A percentile compares a stretch with the other conserved stretches of the same genome.
These are phyloP conservation scores for Boletellus ananas DNA, from an alignment of 768 basidiomycete genomes.

Conservation along the genomic window DNA sequence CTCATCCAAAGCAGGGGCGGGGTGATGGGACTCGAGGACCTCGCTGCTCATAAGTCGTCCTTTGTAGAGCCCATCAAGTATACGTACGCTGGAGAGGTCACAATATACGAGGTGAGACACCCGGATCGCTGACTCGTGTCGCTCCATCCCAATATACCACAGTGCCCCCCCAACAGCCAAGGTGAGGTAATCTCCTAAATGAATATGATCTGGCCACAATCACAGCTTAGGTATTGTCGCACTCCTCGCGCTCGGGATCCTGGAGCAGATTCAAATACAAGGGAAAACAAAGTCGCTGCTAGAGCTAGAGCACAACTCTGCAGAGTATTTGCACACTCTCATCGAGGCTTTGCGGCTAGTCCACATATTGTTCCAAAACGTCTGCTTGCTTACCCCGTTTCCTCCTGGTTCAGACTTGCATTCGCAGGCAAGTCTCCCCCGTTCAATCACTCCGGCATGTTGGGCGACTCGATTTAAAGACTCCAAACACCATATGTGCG, in stretches of 20 bases:
- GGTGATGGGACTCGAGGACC: conserved; percentile 90
- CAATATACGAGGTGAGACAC: conserved; percentile 78
- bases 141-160: neutral
- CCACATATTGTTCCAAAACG: neutral
- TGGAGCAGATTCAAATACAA: conserved; percentile 80
- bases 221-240: conserved; percentile 70
- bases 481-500: conserved; percentile 86
- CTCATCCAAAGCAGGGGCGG: conserved; percentile 85
- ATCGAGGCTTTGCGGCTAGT: conserved; percentile 79
- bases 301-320: conserved; percentile 87
- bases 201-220: neutral
- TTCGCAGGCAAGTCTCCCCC: conserved; percentile 61
- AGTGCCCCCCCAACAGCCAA: conserved; percentile 98
- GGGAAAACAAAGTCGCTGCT: conserved; percentile 64
- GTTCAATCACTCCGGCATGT: neutral
- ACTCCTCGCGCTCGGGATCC: conserved; percentile 85
- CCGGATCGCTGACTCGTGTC: neutral
- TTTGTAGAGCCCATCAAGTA: conserved; percentile 91
- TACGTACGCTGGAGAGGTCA: conserved; percentile 80
- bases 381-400: conserved; percentile 1
- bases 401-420: conserved; percentile 42
- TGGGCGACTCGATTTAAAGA: conserved; percentile 42
- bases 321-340: conserved; percentile 82
- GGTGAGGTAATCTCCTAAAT: conserved; percentile 38
- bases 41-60: conserved; percentile 74